Base-by-base conservation (phyloP, 805 yeast genomes). In the Metschnikowia cerradonensis region DNA sequence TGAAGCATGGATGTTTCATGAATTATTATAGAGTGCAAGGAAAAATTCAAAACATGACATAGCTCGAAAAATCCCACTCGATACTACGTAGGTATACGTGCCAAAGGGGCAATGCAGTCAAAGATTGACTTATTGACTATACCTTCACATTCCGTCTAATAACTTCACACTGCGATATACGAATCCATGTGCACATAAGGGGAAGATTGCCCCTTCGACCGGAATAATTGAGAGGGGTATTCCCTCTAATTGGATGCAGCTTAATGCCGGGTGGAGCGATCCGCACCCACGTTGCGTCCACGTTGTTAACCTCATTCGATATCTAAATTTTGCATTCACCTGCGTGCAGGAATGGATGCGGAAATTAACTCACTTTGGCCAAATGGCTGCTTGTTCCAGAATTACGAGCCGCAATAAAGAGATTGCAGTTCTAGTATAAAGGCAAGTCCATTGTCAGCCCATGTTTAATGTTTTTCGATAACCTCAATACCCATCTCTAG, bases 281-380 rank as follows among this genome's bases (percentile, higher is more conserved):
- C 33, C 35, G 45, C 34, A 23, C 45, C 45, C 45, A 42, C 45
- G 45, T 42, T 42, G 45, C 37, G 35, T 15, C 45, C 45, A 33
- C 45, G 45, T 42, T 42, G 30, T 14, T 32, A 32, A 19, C 26
- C 30, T 14, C 17, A 31, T 33, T 42, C 31, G 31, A 20, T 14
- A 22, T 32, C 30, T 32, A 7, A 13, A 42, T 32, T 34, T 32
- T 32, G 20, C 45, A 39, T 23, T 39, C 30, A 10, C 5, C 4
- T 4, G 14, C 6, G 11, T 42, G 45, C 45, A 42, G 45, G 45
- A 32, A 42, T 22, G 38, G 38, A 19, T n/a, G 37, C 32, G 45
- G 38, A 42, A 42, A 42, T 42, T 42, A 42, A 42, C 35, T 37
- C 23, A 11, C 3, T 23, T 39, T 3, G 19, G 41, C 41, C 32